Percentiles rank a stretch among this genome's conserved stretches.
These are phyloP conservation scores for Larix kaempferi DNA, from an alignment of 75 land plant genomes.

Conservation along the genomic window DNA sequence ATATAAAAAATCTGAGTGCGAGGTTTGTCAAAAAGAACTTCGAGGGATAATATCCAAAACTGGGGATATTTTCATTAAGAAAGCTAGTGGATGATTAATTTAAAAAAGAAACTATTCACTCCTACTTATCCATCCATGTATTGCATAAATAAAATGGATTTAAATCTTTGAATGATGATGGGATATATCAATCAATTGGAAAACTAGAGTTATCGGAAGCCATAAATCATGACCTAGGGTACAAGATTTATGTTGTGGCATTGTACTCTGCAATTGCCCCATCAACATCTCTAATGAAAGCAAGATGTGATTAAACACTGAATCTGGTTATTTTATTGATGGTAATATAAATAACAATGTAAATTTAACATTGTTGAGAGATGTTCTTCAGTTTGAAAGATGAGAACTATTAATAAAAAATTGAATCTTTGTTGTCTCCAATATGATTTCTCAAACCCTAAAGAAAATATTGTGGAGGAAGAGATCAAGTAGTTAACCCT, in stretches of 20 bases:
- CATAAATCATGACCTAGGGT: background rate
- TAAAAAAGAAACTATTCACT: too few relatives aligned
- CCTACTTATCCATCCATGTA: too few relatives aligned
- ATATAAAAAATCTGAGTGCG: too few relatives aligned
- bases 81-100: too few relatives aligned
- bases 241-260: background rate
- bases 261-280: background rate
- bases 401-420: slow-evolving; percentile 25
- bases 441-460: slow-evolving; percentile 34
- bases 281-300: background rate
- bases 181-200: background rate
- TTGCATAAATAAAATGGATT: background rate
- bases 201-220: background rate
- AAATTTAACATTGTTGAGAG: slow-evolving; percentile 22
- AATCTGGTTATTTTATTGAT: background rate
- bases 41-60: too few relatives aligned
- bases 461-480: slow-evolving; percentile 25
- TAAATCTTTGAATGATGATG: background rate
- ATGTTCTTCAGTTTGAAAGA: slow-evolving; percentile 25
- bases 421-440: slow-evolving; percentile 20
- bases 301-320: background rate
- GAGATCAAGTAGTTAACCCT: slow-evolving; percentile 33
- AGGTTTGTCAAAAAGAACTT: too few relatives aligned
- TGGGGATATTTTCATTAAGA: too few relatives aligned
- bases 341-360: background rate